These are phyloP conservation scores for Penicillium sp. DNA, from an alignment of 2,329 filamentous ascomycete species.

Conservation along the genomic window DNA sequence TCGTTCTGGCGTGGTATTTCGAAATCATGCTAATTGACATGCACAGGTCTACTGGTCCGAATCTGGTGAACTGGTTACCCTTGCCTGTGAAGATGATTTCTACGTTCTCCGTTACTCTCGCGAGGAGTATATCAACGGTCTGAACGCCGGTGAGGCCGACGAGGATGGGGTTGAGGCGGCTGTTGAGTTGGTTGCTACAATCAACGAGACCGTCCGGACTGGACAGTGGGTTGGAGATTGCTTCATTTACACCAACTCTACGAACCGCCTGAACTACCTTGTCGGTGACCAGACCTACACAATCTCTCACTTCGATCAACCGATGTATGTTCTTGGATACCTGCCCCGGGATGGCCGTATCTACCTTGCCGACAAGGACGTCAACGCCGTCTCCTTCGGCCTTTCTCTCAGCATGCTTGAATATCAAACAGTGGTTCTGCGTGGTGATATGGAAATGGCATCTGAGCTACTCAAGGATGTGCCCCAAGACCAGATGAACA, in stretches of 20 bases:
- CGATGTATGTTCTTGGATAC: constrained; percentile 94
- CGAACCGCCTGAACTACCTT: constrained; percentile 95
- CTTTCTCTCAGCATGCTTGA: constrained; percentile 91
- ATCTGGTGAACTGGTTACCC: constrained; percentile 84
- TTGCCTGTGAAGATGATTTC: constrained; percentile 93
- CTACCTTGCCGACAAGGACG: constrained; percentile 94
- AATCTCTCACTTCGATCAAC: constrained; percentile 92
- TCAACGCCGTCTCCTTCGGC: constrained; percentile 83
- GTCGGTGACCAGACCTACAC: constrained; percentile 98
- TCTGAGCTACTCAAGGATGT: constrained; percentile 81
- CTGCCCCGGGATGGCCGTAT: constrained; percentile 92
- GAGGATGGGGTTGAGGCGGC: constrained; percentile 92
- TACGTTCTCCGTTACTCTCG: constrained; percentile 91
- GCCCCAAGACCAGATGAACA: constrained; percentile 91
- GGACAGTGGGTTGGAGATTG: constrained; percentile 98
- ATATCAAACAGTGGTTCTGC: constrained; percentile 93
- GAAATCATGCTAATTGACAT: constrained; percentile 16
- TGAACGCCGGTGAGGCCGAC: constrained; percentile 79
- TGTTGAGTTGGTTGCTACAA: constrained; percentile 94
- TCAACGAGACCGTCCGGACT: constrained; percentile 87
- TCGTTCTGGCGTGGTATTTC: background rate
- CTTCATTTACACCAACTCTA: constrained; percentile 97
- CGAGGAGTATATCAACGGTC: constrained; percentile 80
- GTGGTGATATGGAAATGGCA: constrained; percentile 88
- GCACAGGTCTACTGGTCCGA: constrained; percentile 91